Evolutionary conservation across 75 land plant species (phyloP).

Genomic region (Chamaecyparis obtusa): DNA sequence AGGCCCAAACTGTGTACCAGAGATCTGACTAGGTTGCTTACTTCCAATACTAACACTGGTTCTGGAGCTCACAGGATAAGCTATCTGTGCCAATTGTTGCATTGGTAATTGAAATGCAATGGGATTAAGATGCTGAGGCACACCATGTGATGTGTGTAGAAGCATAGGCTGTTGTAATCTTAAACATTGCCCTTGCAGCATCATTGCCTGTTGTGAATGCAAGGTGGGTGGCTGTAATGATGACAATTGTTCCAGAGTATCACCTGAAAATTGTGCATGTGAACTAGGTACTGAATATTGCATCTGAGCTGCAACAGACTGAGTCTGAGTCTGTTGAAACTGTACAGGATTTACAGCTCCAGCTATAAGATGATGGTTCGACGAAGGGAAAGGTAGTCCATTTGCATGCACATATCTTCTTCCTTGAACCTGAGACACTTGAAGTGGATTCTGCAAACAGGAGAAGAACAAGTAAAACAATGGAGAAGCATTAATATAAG

Average conservation of each 20-base stretch:
- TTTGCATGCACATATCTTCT: neutral
- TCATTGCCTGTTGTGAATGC: slow-evolving; percentile 48
- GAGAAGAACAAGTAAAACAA: neutral
- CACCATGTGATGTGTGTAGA: neutral
- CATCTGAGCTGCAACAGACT: slow-evolving; percentile 44
- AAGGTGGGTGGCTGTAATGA: slow-evolving; percentile 33
- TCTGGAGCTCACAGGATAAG: slow-evolving; percentile 54
- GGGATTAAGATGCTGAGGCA: slow-evolving; percentile 8
- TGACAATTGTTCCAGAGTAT: slow-evolving; percentile 14
- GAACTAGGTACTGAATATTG: slow-evolving; percentile 59
- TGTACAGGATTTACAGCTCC: slow-evolving; percentile 36
- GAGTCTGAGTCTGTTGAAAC: slow-evolving; percentile 58
- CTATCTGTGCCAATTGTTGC: slow-evolving; percentile 30
- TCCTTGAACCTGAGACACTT: slow-evolving; percentile 6
- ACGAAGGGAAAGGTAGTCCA: slow-evolving; percentile 6
- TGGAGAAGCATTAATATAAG: neutral
- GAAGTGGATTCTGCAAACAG: neutral
- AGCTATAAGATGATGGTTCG: slow-evolving; percentile 17
- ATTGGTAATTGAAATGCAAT: neutral
- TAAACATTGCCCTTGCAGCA: slow-evolving; percentile 60
- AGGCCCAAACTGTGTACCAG: slow-evolving; percentile 9
- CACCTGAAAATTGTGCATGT: slow-evolving; percentile 45
- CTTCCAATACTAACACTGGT: slow-evolving; percentile 15
- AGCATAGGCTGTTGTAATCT: slow-evolving; percentile 26
- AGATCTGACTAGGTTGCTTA: neutral